phyloP scores from a whole-genome alignment of 129 eudicot species.

The Gnaphalium uliginosum region DNA sequence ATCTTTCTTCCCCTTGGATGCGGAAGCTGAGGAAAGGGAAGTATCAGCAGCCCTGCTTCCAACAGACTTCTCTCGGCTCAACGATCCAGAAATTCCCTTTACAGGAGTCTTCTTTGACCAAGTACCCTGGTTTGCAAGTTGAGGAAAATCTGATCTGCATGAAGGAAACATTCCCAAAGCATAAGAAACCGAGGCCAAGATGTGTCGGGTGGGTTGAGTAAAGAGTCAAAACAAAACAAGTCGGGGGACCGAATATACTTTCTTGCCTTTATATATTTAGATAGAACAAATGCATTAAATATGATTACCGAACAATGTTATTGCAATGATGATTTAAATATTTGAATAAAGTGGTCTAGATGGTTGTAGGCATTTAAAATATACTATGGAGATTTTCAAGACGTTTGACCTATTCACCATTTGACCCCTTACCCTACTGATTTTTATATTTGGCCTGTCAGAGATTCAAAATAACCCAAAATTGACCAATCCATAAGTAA shows the following conservation, averaged over 20 bases:
- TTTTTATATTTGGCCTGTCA: neutral
- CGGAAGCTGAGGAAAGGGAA: constrained; percentile 48
- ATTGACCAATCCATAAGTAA: neutral
- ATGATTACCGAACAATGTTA: neutral
- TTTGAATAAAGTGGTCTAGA: neutral
- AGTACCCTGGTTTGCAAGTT: constrained; percentile 62
- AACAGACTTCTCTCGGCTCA: constrained; percentile 49
- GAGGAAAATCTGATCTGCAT: constrained; percentile 75
- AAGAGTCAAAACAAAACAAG: neutral
- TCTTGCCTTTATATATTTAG: neutral
- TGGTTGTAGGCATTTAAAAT: neutral
- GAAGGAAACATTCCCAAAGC: neutral
- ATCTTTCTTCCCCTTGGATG: constrained; percentile 62
- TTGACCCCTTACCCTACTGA: neutral
- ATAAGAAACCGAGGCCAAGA: neutral
- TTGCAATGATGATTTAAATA: neutral
- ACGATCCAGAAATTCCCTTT: constrained; percentile 46
- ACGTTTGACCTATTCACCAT: neutral
- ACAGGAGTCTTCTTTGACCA: constrained; percentile 63
- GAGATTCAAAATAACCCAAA: neutral
- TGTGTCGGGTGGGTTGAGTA: neutral
- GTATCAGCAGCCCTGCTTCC: constrained; percentile 50
- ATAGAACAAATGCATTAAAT: neutral
- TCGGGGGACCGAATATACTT: neutral
- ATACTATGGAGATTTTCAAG: neutral